Percentiles rank a stretch among this genome's conserved stretches.
Conservation (phyloP, 2,329 filamentous ascomycete genomes). For the Ascochyta lentis region DNA sequence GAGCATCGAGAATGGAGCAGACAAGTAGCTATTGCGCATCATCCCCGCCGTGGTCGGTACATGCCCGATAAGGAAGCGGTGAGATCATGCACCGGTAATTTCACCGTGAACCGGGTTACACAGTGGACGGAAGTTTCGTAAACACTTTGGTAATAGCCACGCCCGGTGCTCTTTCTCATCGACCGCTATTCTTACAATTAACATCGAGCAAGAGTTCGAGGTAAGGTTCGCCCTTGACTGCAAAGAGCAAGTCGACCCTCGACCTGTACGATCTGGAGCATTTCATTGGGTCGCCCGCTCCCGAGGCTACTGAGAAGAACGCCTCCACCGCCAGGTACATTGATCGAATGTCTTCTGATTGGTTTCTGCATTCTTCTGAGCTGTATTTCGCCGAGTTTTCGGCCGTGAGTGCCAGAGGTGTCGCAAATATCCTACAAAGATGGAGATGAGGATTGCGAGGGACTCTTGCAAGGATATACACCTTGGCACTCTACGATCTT, state of each 20-base stretch:
- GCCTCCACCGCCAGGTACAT: constrained; percentile 15
- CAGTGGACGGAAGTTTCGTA: constrained; percentile 1
- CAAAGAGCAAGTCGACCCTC: constrained; percentile 22
- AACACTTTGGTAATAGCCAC: neutral
- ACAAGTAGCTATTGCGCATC: constrained; percentile 5
- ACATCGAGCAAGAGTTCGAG: constrained; percentile 18
- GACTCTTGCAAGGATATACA: neutral
- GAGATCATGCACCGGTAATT: constrained; percentile 7
- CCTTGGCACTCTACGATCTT: neutral
- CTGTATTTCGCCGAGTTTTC: constrained; percentile 13
- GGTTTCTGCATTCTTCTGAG: neutral
- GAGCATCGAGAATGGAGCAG: constrained; percentile 10
- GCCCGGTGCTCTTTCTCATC: neutral
- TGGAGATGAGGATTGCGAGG: neutral
- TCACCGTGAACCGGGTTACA: constrained; percentile 5
- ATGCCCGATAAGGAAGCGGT: constrained; percentile 4
- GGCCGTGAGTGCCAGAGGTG: constrained; percentile 4
- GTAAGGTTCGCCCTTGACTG: constrained; percentile 19
- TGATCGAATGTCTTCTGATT: constrained; percentile 6
- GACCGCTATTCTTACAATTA: constrained; percentile 6
- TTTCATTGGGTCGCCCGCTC: constrained; percentile 14
- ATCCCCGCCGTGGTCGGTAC: constrained; percentile 1
- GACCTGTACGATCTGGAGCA: constrained; percentile 10
- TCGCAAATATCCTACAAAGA: neutral
- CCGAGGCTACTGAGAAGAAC: constrained; percentile 15